Percentiles rank a stretch among this genome's conserved stretches.
phyloP scores from a whole-genome alignment of 2,329 filamentous ascomycete genomes.

The Plectosphaerella cucumerina region DNA sequence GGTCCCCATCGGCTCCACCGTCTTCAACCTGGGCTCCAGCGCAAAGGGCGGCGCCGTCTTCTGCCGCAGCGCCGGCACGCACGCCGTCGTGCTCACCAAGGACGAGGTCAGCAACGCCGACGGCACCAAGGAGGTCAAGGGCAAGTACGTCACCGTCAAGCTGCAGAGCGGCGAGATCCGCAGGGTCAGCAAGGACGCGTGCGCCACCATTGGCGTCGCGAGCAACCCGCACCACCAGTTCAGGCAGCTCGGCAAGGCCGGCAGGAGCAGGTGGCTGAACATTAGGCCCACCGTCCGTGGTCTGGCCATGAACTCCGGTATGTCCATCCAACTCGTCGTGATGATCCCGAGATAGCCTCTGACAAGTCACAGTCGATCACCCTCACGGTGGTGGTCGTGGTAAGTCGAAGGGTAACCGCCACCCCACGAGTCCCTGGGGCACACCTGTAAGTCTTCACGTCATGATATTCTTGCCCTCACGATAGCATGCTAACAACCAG shows the following conservation, averaged over 20 bases:
- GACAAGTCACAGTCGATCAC: conserved; percentile 66
- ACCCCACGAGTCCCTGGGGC: conserved; percentile 96
- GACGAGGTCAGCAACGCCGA: conserved; percentile 67
- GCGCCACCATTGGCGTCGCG: conserved; percentile 88
- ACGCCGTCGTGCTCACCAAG: conserved; percentile 83
- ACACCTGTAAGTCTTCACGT: conserved; percentile 63
- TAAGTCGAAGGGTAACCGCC: conserved; percentile 97
- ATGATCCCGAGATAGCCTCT: not conserved
- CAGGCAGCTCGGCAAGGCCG: conserved; percentile 88
- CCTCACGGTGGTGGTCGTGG: conserved; percentile 98
- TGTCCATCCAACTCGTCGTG: conserved; percentile 18
- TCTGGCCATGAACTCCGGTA: conserved; percentile 96
- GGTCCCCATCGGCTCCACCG: conserved; percentile 88
- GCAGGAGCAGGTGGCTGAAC: conserved; percentile 87
- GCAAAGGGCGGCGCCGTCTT: conserved; percentile 76
- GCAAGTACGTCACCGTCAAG: conserved; percentile 76
- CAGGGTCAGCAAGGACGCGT: conserved; percentile 85
- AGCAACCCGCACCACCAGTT: conserved; percentile 94
- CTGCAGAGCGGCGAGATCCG: conserved; percentile 92
- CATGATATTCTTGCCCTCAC: not conserved
- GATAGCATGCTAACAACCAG: conserved; percentile 21
- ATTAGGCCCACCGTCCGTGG: conserved; percentile 94
- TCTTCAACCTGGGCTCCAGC: conserved; percentile 83
- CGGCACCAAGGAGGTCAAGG: conserved; percentile 58
- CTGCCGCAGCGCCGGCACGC: conserved; percentile 91